Percentiles rank a stretch among this genome's conserved stretches.
These are phyloP conservation scores for Backusella luteola DNA, from an alignment of 192 early-diverging fungal genomes.

Conservation along the genomic window DNA sequence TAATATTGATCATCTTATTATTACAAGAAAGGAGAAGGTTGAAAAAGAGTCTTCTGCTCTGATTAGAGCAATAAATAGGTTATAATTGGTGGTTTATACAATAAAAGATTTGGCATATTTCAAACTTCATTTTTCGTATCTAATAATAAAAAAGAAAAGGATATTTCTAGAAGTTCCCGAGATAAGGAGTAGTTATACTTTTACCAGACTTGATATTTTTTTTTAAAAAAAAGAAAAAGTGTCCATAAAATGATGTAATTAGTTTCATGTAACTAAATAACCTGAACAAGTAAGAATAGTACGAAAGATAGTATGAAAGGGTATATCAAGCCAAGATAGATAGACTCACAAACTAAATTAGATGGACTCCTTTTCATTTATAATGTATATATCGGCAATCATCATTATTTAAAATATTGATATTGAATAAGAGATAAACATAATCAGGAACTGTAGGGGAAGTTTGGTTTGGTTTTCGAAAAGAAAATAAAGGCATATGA, in stretches of 20 bases:
- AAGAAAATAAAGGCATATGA: neutral
- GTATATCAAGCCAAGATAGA: neutral
- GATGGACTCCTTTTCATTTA: neutral
- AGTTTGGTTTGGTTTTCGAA: neutral
- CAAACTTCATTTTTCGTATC: neutral
- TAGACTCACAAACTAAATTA: neutral
- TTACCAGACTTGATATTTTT: neutral
- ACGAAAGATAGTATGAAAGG: neutral
- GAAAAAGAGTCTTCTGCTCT: neutral
- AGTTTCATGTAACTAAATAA: neutral
- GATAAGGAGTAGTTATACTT: neutral
- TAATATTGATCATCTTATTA: neutral
- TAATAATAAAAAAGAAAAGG: neutral
- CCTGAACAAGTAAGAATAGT: neutral
- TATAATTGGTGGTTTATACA: neutral
- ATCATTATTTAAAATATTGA: neutral
- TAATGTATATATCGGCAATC: neutral
- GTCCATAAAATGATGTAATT: neutral
- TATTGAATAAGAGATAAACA: neutral
- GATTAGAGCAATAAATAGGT: neutral
- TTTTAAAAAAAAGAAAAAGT: no score
- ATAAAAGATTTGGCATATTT: neutral
- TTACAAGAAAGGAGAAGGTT: neutral
- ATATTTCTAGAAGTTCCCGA: neutral
- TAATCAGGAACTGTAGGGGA: neutral